Base-by-base conservation (phyloP, 768 basidiomycete species). In the Trametes sanguinea region DNA sequence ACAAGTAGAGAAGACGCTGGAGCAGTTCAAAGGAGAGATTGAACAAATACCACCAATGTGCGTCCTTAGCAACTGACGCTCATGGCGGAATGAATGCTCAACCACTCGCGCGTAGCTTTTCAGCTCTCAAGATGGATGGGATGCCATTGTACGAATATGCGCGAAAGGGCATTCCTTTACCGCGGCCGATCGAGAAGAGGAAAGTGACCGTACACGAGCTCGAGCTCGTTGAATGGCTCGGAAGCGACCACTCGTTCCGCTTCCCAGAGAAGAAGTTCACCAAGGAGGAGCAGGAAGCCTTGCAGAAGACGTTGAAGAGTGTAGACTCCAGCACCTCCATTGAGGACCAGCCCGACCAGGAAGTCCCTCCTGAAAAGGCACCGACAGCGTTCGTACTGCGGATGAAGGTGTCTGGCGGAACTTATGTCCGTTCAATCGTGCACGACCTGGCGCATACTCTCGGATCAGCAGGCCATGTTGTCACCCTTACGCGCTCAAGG, bases 111-210 rank as follows among this genome's bases (percentile, higher is more conserved):
- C 51, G 32, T 71, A 98, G 96, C 71, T 99, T 95, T 76, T 98
- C 97, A 9, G 97, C 97, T 2, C 80, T 98, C 39, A 98, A 98
- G 75, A 98, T 98, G 95, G 95, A 98, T 66, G 97, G 97, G 1
- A 92, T 84, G 73, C 94, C 94, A 0, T 74, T 98, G 39, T 94
- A 98, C 73, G 95, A 98, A 68, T 99, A 98, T 71, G 97, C 97
- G 17, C 86, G 97, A 2, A 82, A 89, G 70, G 91, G 91, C 7
- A 91, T 89, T 45, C 93, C 95, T 0, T 83, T 99, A 14, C 97
- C 97, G 35, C 87, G 95, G 8, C 91, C 96, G n/a, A 95, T 99
- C 62, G 93, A 95, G 68, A 74, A 88, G 51, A 89, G 97, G 10
- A 81, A 84, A 65, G 90, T 91, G 17, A 93, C 86, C 8, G 86